Base-by-base conservation (phyloP, 805 yeast genomes). In the Ogataea saltuana region DNA sequence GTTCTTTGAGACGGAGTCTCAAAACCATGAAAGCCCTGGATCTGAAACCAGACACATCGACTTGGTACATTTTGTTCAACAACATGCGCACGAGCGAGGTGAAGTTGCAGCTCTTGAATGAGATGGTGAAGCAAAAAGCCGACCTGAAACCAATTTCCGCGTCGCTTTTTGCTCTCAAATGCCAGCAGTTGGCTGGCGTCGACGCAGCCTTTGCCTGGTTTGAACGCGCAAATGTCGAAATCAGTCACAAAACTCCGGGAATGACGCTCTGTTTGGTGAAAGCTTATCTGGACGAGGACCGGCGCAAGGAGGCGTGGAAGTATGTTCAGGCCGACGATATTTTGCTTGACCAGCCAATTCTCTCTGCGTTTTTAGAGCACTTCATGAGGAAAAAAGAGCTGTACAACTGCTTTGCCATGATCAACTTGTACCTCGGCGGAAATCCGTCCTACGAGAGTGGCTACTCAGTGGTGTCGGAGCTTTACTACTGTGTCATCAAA, bases 241-340 rank as follows among this genome's bases (percentile, higher is more conserved):
- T 25, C 13, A 23, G n/a, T 17, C 12, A 25, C 15, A 31, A 22
- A 15, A 11, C 9, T 21, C 29, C 30, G 13, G 13, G 17, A 13
- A 13, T 32, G 17, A 2, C 19, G 4, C 10, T 6, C 19, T 7
- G 27, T 11, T 17, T 30, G 16, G 28, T 42, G 30, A 23, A 19
- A 19, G 23, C 23, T 3, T 31, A 26, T 19, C 26, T 44, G 22
- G 16, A 20, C 10, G 42, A 34, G 7, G 18, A 25, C 12, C 27
- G 21, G 22, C 23, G 30, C 2, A 34, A 34, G 7, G 28, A 32
- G 11, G 48, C 45, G 18, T 44, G 48, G 48, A 30, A 25, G n/a
- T 20, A 19, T 9, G 25, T 23, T 11, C 11, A 8, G 3, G 19
- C 8, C 12, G 6, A 25, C 2, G 12, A 21, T 11, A 12, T 15